Evolutionary conservation across 2,329 filamentous ascomycete species (phyloP).

Genomic region (Tolypocladium tundrense): DNA sequence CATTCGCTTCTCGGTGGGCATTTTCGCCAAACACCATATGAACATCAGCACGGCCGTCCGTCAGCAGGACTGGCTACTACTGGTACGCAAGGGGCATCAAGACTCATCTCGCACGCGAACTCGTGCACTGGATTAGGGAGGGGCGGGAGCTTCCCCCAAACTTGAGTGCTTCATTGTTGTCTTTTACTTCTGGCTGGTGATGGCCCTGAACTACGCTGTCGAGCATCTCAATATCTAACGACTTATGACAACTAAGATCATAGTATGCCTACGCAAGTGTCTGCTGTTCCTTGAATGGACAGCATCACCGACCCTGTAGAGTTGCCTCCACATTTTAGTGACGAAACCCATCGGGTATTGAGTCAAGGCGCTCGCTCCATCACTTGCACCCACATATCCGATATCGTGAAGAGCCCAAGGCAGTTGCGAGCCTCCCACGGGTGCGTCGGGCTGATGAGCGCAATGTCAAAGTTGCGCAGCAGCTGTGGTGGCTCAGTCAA

Average conservation of each 20-base stretch:
- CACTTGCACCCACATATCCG: constrained; percentile 22
- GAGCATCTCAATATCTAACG: background rate
- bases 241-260: background rate
- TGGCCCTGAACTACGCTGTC: background rate
- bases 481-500: constrained; percentile 9
- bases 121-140: too few relatives aligned
- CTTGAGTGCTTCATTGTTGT: background rate
- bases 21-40: too few relatives aligned
- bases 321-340: background rate
- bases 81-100: too few relatives aligned
- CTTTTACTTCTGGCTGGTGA: background rate
- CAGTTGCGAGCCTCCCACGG: constrained; percentile 17
- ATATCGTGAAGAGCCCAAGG: constrained; percentile 18
- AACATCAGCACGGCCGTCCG: too few relatives aligned
- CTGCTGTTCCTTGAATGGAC: background rate
- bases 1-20: background rate
- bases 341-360: background rate
- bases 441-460: constrained; percentile 11
- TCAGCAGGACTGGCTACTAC: too few relatives aligned
- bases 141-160: too few relatives aligned
- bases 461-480: constrained; percentile 18
- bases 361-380: constrained; percentile 7
- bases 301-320: background rate
- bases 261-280: background rate
- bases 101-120: too few relatives aligned